Percentiles rank a stretch among this genome's conserved stretches.
Conservation (phyloP, 306 rosid genomes). For the Calophaca sinica region DNA sequence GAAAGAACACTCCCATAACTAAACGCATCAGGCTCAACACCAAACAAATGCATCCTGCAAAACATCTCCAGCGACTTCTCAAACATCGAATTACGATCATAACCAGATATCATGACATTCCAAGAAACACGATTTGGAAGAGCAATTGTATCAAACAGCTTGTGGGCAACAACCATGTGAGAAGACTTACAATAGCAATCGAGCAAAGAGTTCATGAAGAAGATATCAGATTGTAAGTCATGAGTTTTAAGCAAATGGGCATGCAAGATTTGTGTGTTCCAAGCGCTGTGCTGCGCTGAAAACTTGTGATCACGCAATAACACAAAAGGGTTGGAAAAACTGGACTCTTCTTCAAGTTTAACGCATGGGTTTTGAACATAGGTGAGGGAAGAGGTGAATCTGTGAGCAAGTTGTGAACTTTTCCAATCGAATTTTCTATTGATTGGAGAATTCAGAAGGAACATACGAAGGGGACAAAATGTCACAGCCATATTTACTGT, state of each 20-base stretch:
- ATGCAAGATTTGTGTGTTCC: slow-evolving; percentile 57
- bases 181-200: slow-evolving; percentile 39
- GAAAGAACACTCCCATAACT: slow-evolving; percentile 77
- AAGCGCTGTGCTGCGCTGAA: slow-evolving; percentile 34
- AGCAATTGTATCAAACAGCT: slow-evolving; percentile 46
- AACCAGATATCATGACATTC: slow-evolving; percentile 80
- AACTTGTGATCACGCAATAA: slow-evolving; percentile 54
- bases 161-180: slow-evolving; percentile 40
- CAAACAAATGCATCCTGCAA: slow-evolving; percentile 58
- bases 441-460: slow-evolving; percentile 22
- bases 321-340: slow-evolving; percentile 45
- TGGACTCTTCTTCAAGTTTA: slow-evolving; percentile 21
- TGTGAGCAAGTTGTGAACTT: slow-evolving; percentile 45
- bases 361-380: slow-evolving; percentile 22
- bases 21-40: slow-evolving; percentile 54
- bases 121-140: slow-evolving; percentile 67
- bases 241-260: slow-evolving; percentile 53
- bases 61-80: slow-evolving; percentile 61
- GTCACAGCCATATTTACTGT: not conserved
- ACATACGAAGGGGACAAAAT: slow-evolving; percentile 1
- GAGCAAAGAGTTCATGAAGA: slow-evolving; percentile 48
- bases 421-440: slow-evolving; percentile 16
- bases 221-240: slow-evolving; percentile 55
- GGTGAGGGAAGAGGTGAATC: slow-evolving; percentile 57
- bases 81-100: slow-evolving; percentile 46